Evolutionary conservation across 371 early-diverging fungal genomes (phyloP).

Genomic region (Lichtheimia ornata): DNA sequence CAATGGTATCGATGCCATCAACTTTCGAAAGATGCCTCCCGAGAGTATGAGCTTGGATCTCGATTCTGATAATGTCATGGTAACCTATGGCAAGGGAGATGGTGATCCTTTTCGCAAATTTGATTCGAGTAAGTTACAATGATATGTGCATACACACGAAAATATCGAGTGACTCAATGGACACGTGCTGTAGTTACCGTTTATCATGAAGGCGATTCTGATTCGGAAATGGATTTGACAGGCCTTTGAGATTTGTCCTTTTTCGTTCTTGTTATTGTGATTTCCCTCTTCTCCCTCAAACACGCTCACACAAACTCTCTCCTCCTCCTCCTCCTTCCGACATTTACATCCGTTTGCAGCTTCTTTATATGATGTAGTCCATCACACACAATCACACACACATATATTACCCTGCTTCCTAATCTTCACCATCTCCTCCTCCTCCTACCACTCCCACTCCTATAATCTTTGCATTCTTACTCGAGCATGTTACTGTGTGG

Average conservation of each 20-base stretch:
- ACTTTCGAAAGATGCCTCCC: conserved; percentile 67
- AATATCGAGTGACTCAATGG: background rate
- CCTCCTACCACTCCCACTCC: too few species aligned
- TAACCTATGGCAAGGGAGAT: conserved; percentile 51
- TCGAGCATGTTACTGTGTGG: too few species aligned
- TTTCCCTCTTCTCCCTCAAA: too few species aligned
- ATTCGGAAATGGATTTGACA: conserved; percentile 25
- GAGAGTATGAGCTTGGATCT: conserved; percentile 70
- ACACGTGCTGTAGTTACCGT: conserved; percentile 57
- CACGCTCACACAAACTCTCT: too few species aligned
- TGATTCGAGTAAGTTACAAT: conserved; percentile 53
- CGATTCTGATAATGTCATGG: conserved; percentile 45
- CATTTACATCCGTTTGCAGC: too few species aligned
- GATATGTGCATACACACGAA: background rate
- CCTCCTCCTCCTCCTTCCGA: too few species aligned
- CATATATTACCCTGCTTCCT: too few species aligned
- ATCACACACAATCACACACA: too few species aligned
- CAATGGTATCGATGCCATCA: conserved; percentile 66
- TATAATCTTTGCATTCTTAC: too few species aligned
- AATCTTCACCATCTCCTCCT: too few species aligned
- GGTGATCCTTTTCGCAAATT: conserved; percentile 69
- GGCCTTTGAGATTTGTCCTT: background rate
- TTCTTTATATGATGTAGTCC: too few species aligned
- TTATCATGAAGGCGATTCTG: conserved; percentile 67
- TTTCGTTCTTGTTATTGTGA: background rate